Evolutionary conservation across 1,284 basidiomycete species (phyloP).

Genomic region (Trametes pubescens): DNA sequence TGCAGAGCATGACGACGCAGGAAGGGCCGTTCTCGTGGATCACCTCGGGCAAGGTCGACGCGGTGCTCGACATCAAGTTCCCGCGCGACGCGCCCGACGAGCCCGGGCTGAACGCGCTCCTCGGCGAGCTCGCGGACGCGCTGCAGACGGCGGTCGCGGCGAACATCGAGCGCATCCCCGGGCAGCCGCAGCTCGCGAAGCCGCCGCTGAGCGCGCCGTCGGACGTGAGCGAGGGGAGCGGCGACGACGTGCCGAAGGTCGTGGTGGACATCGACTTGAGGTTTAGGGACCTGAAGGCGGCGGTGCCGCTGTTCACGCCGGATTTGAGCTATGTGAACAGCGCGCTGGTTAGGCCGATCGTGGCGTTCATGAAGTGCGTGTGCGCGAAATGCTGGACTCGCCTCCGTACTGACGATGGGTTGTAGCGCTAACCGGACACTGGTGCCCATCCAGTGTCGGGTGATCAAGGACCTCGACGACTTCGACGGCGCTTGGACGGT

Average conservation of each 20-base stretch:
- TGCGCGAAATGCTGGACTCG: neutral
- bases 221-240: conserved; percentile 44
- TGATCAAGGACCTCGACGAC: conserved; percentile 80
- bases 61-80: conserved; percentile 98
- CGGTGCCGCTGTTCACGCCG: conserved; percentile 89
- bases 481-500: conserved; percentile 94
- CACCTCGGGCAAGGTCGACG: conserved; percentile 94
- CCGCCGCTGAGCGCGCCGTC: conserved; percentile 85
- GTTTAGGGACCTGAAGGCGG: conserved; percentile 96
- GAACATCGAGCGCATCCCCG: conserved; percentile 78
- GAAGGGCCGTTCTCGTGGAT: conserved; percentile 98
- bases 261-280: conserved; percentile 95
- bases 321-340: conserved; percentile 93
- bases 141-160: conserved; percentile 62
- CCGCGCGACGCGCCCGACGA: conserved; percentile 83
- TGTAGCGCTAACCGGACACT: conserved; percentile 88
- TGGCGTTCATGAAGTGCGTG: conserved; percentile 96
- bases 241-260: conserved; percentile 56
- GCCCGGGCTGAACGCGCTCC: conserved; percentile 85
- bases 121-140: conserved; percentile 91
- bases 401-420: conserved; percentile 10
- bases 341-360: conserved; percentile 96
- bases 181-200: conserved; percentile 86
- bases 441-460: conserved; percentile 89
- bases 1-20: conserved; percentile 85